phyloP scores from a whole-genome alignment of 768 basidiomycete species.

The Boletus reticuloceps region DNA sequence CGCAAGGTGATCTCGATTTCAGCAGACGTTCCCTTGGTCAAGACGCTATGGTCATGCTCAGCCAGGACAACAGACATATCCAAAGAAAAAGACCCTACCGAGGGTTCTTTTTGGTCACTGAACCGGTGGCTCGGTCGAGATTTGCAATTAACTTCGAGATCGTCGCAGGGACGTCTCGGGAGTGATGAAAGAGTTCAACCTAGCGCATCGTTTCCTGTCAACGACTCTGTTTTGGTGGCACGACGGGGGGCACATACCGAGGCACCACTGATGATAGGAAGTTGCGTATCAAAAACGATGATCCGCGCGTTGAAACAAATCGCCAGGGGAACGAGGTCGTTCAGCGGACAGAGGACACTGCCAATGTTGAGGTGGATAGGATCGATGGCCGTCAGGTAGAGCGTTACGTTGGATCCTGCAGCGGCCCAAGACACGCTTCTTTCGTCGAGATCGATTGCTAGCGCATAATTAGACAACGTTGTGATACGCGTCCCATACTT shows the following conservation, averaged over 20 bases:
- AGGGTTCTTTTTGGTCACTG: conserved; percentile 73
- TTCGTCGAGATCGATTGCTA: conserved; percentile 87
- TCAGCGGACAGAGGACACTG: conserved; percentile 79
- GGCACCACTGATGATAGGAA: conserved; percentile 85
- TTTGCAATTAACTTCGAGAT: conserved; percentile 77
- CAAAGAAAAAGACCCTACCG: conserved; percentile 45
- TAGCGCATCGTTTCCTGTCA: conserved; percentile 23
- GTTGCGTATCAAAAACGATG: conserved; percentile 89
- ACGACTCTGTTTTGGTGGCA: background rate
- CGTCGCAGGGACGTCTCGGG: conserved; percentile 86
- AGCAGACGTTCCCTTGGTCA: conserved; percentile 83
- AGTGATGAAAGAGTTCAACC: conserved; percentile 96
- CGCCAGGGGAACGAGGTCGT: conserved; percentile 71
- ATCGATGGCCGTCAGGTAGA: conserved; percentile 83
- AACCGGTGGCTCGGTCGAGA: conserved; percentile 75
- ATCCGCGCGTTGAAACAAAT: conserved; percentile 81
- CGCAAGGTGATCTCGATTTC: conserved; percentile 82
- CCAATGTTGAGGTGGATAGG: conserved; percentile 85
- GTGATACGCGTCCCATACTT: conserved; percentile 11
- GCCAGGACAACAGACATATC: background rate
- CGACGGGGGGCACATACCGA: conserved; percentile 50
- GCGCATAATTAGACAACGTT: background rate
- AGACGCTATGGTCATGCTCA: conserved; percentile 51
- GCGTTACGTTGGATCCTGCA: conserved; percentile 85
- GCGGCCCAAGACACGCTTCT: conserved; percentile 80